Conservation (phyloP, 345 rosid genomes). For the Citrus inodora region DNA sequence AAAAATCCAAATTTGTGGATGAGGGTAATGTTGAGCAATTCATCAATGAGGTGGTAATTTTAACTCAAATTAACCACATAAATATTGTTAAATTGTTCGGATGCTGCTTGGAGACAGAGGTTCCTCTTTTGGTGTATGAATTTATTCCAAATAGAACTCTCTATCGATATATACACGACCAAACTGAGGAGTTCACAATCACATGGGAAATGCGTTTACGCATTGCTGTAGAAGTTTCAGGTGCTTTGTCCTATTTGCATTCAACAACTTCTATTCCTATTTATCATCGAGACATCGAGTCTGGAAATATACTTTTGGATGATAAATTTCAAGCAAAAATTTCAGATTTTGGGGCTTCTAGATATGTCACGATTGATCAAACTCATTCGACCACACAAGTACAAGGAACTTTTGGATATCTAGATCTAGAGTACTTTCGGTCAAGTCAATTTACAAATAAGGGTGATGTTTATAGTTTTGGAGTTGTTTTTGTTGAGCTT, state of each 20-base stretch:
- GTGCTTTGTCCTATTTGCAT: conserved; percentile 14
- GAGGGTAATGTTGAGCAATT: background rate
- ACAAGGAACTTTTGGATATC: background rate
- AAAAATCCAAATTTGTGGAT: background rate
- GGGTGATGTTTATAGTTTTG: background rate
- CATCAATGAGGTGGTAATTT: background rate
- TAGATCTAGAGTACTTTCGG: background rate
- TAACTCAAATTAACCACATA: background rate
- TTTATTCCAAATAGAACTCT: background rate
- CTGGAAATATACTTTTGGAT: background rate
- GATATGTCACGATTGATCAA: background rate
- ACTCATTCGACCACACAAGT: conserved; percentile 15
- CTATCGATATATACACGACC: background rate
- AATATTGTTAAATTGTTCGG: background rate
- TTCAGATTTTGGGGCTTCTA: background rate
- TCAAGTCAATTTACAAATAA: background rate
- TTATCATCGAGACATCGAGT: conserved; percentile 7
- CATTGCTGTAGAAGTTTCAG: background rate
- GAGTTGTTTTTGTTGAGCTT: background rate
- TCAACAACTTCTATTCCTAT: conserved; percentile 8
- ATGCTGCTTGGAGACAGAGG: background rate
- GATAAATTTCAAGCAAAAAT: background rate
- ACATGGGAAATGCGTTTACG: conserved; percentile 17
- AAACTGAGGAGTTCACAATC: background rate
- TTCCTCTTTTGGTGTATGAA: background rate